Base-by-base conservation (phyloP, 192 early-diverging fungal species). In the Backusella sp. region DNA sequence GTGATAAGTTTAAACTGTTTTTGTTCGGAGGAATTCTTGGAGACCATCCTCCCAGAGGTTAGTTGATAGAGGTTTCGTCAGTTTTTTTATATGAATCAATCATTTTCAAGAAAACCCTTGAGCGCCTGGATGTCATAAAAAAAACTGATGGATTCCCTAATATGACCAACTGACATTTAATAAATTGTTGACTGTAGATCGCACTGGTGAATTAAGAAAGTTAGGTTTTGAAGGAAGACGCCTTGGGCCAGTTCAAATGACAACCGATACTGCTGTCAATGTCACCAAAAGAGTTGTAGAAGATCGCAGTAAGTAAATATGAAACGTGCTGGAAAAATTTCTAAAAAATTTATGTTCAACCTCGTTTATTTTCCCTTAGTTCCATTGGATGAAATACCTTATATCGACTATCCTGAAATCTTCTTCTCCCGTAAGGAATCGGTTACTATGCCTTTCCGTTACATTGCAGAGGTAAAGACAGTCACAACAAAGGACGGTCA, bases 1-100 rank as follows among this genome's bases (percentile, higher is more conserved):
- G 81, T n/a, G 83, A 87, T 12, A 80, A 78, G 9, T 94, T 86
- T 68, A 88, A 92, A 35, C 94, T 88, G 77, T 90, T 94, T 72
- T 78, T 95, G 77, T 95, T 95, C 89, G 94, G 94, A 32, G 94
- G 93, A 14, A 95, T 95, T 74, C 76, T 90, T 26, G 89, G 89
- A n/a, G 88, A 87, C 86, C 87, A 93, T 86, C 86, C 87, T 71
- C 89, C 86, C 73, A 84, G 83, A 85, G 88, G 86, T 89, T 85
- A 70, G 46, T 34, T 32, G 36, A 52, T n/a, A 32, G 32, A 32
- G 32, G 2, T 32, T 32, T 32, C 32, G 32, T 32, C 32, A 3
- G 32, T 32, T 32, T 32, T 32, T 32, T 32, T 32, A 32, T 32
- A 32, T 32, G 32, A 32, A 32, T 32, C 32, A 32, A 32, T 32